Percentiles rank a stretch among this genome's conserved stretches.
Evolutionary conservation across 2,329 filamentous ascomycete genomes (phyloP).

Genomic region (Septoria linicola): DNA sequence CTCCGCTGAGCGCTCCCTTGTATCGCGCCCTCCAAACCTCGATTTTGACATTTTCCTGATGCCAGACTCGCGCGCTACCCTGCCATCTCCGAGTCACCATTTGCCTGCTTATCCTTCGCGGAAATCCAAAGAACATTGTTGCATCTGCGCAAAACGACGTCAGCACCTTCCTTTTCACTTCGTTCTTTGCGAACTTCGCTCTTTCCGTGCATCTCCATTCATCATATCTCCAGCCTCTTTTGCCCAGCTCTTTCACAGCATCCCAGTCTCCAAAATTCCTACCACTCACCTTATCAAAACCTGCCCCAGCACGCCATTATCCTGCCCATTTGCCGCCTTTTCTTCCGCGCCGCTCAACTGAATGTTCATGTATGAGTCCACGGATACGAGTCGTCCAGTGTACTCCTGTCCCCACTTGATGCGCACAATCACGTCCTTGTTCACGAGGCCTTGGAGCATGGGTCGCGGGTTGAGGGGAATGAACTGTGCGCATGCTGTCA

Average conservation of each 20-base stretch:
- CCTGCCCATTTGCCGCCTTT: slow-evolving; percentile 77
- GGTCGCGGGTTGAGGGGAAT: slow-evolving; percentile 95
- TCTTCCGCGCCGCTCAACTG: slow-evolving; percentile 89
- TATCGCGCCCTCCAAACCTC: background rate
- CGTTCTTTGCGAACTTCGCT: background rate
- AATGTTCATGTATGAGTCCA: slow-evolving; percentile 99
- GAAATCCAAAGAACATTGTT: slow-evolving; percentile 98
- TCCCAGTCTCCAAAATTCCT: background rate
- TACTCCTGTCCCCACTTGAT: slow-evolving; percentile 99
- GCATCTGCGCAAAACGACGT: slow-evolving; percentile 56
- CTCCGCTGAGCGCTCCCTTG: background rate
- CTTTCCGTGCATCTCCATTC: background rate
- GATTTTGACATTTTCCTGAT: background rate
- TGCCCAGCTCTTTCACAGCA: background rate
- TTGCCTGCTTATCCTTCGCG: slow-evolving; percentile 37
- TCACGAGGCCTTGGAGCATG: slow-evolving; percentile 91
- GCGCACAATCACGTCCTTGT: slow-evolving; percentile 85
- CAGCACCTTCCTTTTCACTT: background rate
- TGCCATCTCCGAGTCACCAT: slow-evolving; percentile 37
- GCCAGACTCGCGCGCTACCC: background rate
- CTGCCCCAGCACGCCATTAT: slow-evolving; percentile 79
- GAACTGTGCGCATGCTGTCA: slow-evolving; percentile 50
- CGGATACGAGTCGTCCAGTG: slow-evolving; percentile 85
- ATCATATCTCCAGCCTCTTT: background rate
- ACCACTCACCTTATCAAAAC: slow-evolving; percentile 77